A percentile compares a stretch with the other conserved stretches of the same genome.
phyloP scores from a whole-genome alignment of 2,329 filamentous ascomycete species.

The Fusarium pseudocircinatum region DNA sequence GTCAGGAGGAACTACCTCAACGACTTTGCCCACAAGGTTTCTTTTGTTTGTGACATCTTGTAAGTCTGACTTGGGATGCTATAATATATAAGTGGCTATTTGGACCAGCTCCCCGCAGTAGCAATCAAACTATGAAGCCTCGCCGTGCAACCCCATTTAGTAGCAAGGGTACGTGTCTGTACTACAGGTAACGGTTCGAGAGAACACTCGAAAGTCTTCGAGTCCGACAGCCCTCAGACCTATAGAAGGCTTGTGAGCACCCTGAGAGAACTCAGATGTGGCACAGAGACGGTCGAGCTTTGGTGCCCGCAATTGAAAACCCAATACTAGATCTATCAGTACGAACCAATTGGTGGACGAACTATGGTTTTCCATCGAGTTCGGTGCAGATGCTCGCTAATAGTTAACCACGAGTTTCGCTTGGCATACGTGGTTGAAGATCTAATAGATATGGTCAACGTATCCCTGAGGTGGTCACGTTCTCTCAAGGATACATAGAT shows the following conservation, averaged over 20 bases:
- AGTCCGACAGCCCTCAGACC: conserved; percentile 1
- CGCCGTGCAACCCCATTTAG: neutral
- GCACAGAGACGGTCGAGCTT: neutral
- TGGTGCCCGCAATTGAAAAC: neutral
- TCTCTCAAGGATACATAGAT: neutral
- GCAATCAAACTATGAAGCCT: neutral
- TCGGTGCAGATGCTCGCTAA: neutral
- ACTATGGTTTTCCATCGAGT: neutral
- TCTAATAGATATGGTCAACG: neutral
- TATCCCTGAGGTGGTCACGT: conserved; percentile 2
- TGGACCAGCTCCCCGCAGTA: neutral
- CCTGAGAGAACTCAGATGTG: neutral
- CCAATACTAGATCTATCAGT: neutral
- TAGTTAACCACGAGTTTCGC: neutral
- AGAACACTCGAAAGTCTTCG: neutral
- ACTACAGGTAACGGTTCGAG: conserved; percentile 6
- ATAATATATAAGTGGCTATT: neutral
- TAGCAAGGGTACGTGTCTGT: neutral
- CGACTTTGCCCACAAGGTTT: neutral
- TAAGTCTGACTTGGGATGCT: neutral
- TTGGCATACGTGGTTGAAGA: neutral
- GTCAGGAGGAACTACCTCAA: neutral
- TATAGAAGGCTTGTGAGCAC: neutral
- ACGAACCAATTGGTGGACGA: neutral
- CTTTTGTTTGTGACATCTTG: neutral